These are phyloP conservation scores for Tubosaeta sp. DNA, from an alignment of 768 basidiomycete species.

Conservation along the genomic window DNA sequence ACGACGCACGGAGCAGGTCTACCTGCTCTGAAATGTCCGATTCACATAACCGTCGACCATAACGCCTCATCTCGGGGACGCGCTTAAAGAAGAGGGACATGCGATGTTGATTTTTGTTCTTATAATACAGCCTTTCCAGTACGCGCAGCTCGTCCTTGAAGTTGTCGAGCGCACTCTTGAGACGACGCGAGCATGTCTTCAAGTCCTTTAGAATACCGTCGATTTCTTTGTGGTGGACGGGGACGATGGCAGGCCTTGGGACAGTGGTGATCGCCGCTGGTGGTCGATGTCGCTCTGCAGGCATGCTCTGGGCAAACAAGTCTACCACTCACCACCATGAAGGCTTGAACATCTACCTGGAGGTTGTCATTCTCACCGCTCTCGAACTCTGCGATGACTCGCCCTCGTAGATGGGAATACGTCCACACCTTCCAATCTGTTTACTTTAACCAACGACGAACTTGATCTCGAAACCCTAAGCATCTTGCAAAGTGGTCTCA, in stretches of 20 bases:
- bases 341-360: no score
- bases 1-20: slow-evolving; percentile 25
- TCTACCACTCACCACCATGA: no score
- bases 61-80: slow-evolving; percentile 56
- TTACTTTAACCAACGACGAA: no score
- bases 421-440: no score
- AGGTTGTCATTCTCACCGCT: no score
- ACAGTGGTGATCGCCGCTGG: slow-evolving; percentile 9
- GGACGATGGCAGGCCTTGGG: slow-evolving; percentile 16
- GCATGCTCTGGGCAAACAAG: no score
- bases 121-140: slow-evolving; percentile 69
- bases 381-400: no score
- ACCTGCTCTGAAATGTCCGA: slow-evolving; percentile 17
- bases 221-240: slow-evolving; percentile 35
- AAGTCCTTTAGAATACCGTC: slow-evolving; percentile 60
- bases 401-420: no score
- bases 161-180: slow-evolving; percentile 39
- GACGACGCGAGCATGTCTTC: slow-evolving; percentile 49
- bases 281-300: slow-evolving; percentile 3
- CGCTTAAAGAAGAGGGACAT: slow-evolving; percentile 57
- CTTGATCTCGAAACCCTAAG: no score
- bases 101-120: slow-evolving; percentile 67
- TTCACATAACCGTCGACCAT: slow-evolving; percentile 17
- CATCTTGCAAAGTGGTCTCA: no score
- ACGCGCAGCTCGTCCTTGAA: slow-evolving; percentile 38